Conservation (phyloP, 164 flowering plant species). For the Chloranthus sessilifolius region DNA sequence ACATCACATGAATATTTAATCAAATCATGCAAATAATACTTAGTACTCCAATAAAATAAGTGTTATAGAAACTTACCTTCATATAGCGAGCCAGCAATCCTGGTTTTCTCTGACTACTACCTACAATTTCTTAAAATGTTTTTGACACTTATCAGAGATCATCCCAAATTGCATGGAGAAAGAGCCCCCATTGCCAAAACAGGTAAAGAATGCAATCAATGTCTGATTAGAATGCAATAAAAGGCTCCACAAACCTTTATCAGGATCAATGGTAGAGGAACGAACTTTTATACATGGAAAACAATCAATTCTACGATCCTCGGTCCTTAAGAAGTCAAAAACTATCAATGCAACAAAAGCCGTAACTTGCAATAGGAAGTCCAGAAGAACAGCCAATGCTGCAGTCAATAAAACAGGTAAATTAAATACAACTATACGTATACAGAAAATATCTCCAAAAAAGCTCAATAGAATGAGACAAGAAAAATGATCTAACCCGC, state of each 20-base stretch:
- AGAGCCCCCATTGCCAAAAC: no score
- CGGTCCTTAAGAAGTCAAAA: conserved; percentile 80
- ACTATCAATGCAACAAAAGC: conserved; percentile 95
- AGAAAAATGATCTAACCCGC: conserved; percentile 63
- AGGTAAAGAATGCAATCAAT: neutral
- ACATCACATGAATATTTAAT: no score
- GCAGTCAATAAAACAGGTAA: conserved; percentile 16
- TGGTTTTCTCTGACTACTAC: conserved; percentile 44
- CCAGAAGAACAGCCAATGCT: conserved; percentile 96
- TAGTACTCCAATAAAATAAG: no score
- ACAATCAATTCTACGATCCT: conserved; percentile 83
- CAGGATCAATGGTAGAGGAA: conserved; percentile 34
- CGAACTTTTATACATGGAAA: conserved; percentile 76
- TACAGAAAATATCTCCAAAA: no score
- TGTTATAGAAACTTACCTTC: conserved; percentile 73
- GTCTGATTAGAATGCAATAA: neutral
- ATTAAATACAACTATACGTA: neutral
- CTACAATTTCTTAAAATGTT: conserved; percentile 32
- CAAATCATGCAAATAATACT: no score
- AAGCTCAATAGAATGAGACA: conserved; percentile 1
- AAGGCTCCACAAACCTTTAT: conserved; percentile 36
- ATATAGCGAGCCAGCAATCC: conserved; percentile 84
- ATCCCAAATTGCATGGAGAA: neutral
- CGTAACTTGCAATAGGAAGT: conserved; percentile 94
- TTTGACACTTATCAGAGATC: conserved; percentile 13